phyloP scores from a whole-genome alignment of 345 rosid species.

The Bretschneidera sinensis region DNA sequence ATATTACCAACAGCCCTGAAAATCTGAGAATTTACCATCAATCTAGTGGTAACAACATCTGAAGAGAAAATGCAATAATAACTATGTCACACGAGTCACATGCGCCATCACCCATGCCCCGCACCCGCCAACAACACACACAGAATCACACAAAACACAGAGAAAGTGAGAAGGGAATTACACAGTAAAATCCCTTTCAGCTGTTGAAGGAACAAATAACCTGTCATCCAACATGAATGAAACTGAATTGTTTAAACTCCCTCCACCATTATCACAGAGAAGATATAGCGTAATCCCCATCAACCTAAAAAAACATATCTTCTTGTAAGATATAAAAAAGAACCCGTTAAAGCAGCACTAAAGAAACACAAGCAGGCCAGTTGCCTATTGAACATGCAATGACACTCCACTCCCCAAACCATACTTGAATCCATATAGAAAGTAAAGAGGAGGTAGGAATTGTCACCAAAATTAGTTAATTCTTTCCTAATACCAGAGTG shows the following conservation, averaged over 20 bases:
- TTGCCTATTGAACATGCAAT: slow-evolving; percentile 1
- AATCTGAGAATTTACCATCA: slow-evolving; percentile 25
- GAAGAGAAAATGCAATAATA: too few species aligned
- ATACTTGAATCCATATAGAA: too few species aligned
- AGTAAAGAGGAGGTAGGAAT: too few species aligned
- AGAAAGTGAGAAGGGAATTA: slow-evolving; percentile 23
- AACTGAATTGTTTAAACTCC: slow-evolving; percentile 21
- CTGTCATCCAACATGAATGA: slow-evolving; percentile 31
- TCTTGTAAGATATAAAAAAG: slow-evolving; percentile 21
- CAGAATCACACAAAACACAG: too few species aligned
- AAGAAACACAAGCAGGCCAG: slow-evolving; percentile 1
- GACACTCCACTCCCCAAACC: not conserved
- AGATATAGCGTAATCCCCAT: slow-evolving; percentile 24
- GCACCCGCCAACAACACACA: not conserved
- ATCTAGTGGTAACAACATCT: slow-evolving; percentile 1
- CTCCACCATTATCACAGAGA: slow-evolving; percentile 29
- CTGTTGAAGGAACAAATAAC: slow-evolving; percentile 22
- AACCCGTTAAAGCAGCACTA: slow-evolving; percentile 1
- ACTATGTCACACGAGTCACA: not conserved
- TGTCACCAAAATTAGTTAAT: too few species aligned
- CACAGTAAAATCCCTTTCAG: slow-evolving; percentile 31
- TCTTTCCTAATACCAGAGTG: too few species aligned
- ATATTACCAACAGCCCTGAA: slow-evolving; percentile 45
- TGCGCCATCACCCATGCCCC: too few species aligned
- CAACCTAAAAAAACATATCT: slow-evolving; percentile 40